Evolutionary conservation across 768 basidiomycete genomes (phyloP).

Genomic region (Mycena crocata): DNA sequence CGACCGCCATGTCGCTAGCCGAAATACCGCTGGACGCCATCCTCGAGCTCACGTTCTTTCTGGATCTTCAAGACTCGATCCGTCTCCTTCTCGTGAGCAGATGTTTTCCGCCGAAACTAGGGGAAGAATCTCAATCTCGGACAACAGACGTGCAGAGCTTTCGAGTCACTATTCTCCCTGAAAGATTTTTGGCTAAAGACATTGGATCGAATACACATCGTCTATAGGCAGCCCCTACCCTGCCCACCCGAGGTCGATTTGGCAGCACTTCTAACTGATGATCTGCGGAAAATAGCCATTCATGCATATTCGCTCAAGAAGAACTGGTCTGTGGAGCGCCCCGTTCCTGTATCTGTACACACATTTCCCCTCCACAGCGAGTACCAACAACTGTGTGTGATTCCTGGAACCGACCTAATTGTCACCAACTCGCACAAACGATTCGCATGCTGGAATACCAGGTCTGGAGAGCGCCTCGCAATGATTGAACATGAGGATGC

Average conservation of each 20-base stretch:
- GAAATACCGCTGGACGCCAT: background rate
- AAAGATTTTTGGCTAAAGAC: slow-evolving; percentile 28
- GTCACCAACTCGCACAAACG: background rate
- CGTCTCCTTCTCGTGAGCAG: background rate
- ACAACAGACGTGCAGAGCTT: slow-evolving; percentile 10
- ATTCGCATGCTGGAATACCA: slow-evolving; percentile 9
- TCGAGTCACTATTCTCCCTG: background rate
- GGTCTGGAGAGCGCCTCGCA: slow-evolving; percentile 7
- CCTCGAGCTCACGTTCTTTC: background rate
- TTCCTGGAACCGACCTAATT: slow-evolving; percentile 23
- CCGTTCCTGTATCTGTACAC: background rate
- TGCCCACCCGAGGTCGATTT: background rate
- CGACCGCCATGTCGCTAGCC: background rate
- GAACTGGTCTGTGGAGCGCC: slow-evolving; percentile 17
- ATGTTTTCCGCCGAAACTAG: background rate
- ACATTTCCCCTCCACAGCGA: background rate
- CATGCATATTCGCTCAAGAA: slow-evolving; percentile 11
- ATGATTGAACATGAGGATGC: background rate
- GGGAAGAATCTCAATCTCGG: background rate
- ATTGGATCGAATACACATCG: background rate
- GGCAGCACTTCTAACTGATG: background rate
- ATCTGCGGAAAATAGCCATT: slow-evolving; percentile 10
- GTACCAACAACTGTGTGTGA: background rate
- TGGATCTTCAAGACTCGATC: background rate
- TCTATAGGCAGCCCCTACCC: slow-evolving; percentile 7